Percentiles rank a stretch among this genome's conserved stretches.
phyloP scores from a whole-genome alignment of 345 rosid genomes.

The Salix dunnii region DNA sequence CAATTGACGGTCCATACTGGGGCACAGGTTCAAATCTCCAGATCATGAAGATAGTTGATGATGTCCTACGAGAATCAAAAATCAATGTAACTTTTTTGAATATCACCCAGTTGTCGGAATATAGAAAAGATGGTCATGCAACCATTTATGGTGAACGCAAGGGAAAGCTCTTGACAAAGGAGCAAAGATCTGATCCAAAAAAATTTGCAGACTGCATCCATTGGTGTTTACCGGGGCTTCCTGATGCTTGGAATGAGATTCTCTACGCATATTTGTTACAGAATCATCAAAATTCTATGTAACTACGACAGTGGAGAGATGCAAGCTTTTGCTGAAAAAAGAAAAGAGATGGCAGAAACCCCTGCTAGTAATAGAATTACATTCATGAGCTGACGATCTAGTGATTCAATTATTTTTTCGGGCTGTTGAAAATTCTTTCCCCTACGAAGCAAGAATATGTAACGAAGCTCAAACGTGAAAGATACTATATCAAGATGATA shows the following conservation, averaged over 20 bases:
- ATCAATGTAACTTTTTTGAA: constrained; percentile 59
- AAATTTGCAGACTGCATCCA: constrained; percentile 80
- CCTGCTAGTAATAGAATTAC: not conserved
- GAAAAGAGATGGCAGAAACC: not conserved
- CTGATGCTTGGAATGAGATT: constrained; percentile 89
- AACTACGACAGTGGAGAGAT: not conserved
- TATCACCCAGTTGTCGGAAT: constrained; percentile 76
- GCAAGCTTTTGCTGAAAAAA: not conserved
- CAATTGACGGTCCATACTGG: constrained; percentile 65
- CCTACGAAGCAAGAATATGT: not conserved
- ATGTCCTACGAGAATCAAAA: constrained; percentile 41
- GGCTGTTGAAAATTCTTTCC: not conserved
- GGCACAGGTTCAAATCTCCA: constrained; percentile 81
- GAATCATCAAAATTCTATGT: constrained; percentile 34
- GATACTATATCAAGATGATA: not conserved
- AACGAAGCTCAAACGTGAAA: not conserved
- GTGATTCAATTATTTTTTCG: no score
- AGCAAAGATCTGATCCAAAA: constrained; percentile 62
- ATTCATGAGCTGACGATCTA: not conserved
- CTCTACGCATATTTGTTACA: constrained; percentile 66
- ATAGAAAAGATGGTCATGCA: constrained; percentile 82
- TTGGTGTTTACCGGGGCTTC: constrained; percentile 95
- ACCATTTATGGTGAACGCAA: constrained; percentile 69
- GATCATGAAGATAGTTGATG: constrained; percentile 61
- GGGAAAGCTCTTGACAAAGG: constrained; percentile 76